phyloP scores from a whole-genome alignment of 768 basidiomycete species.

The Termitomyces sp. region DNA sequence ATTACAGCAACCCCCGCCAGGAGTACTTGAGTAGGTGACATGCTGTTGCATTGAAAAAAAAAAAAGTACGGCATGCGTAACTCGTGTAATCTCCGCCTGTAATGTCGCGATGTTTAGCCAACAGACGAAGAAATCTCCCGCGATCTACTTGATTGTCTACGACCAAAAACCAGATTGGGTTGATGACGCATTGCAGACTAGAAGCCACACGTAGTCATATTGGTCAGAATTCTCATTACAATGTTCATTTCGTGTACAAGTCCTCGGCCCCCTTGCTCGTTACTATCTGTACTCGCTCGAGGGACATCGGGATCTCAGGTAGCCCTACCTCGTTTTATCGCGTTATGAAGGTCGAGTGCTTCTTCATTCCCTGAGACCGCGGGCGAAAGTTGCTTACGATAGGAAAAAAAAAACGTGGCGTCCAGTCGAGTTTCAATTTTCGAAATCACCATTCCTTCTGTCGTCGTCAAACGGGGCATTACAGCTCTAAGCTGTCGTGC shows the following conservation, averaged over 20 bases:
- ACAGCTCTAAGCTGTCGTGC: neutral
- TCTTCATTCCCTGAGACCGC: neutral
- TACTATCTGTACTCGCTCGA: neutral
- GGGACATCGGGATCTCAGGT: neutral
- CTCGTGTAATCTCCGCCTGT: constrained; percentile 11
- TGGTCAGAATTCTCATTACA: neutral
- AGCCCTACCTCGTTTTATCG: neutral
- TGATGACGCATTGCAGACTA: neutral
- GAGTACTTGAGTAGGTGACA: constrained; percentile 7
- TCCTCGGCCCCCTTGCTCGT: neutral
- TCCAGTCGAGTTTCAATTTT: neutral
- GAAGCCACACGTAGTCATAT: neutral
- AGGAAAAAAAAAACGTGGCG: neutral
- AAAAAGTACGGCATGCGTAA: neutral
- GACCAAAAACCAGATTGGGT: neutral
- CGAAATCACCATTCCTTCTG: neutral
- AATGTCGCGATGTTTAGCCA: neutral
- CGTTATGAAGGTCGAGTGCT: neutral
- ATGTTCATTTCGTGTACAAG: neutral
- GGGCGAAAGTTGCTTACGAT: neutral
- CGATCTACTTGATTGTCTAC: neutral
- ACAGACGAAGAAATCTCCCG: neutral
- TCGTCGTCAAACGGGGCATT: neutral
- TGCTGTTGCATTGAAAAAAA: neutral
- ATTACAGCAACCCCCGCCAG: constrained; percentile 7